Evolutionary conservation across 768 basidiomycete genomes (phyloP), one percentile per base, ranked within the genome.

Genomic region (Amanita fuliginea): DNA sequence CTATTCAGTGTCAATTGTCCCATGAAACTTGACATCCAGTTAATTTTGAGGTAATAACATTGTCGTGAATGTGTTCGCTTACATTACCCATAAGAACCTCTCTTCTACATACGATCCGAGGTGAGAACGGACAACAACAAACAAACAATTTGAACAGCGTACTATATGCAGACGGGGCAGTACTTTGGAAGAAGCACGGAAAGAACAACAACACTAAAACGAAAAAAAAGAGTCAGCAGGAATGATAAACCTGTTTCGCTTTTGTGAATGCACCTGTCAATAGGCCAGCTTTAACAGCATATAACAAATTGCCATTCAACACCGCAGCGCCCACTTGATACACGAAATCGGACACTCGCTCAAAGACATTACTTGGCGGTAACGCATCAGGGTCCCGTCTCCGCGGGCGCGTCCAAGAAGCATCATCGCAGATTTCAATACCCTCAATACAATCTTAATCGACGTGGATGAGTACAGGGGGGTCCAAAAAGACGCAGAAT

Each of bases 351-450:
- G 78, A 71, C 0, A 72, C 51, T 35, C 57, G 63, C 58, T 87
- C 83, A 32, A 85, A 62, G 2, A 54, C 43, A 54, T 85, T 87
- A 2, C 68, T 59, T 0, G 86, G 86, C 0, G 86, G 84, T 0
- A 87, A 61, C 0, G 82, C 84, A 59, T 89, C 86, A 0, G 86
- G 84, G 62, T 89, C 84, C 21, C 86, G 71, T 3, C 73, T 67
- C 13, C 66, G 62, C 1, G 84, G 74, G 30, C 4, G 32, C 32
- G 32, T 32, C 32, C 32, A 32, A 32, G 71, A 55, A 3, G 81
- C 81, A 0, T 87, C 69, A 55, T 85, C 83, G 2, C 68, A 58
- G 33, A 63, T 56, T 30, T 74, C 67, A 9, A 80, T 62, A 6
- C 83, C 82, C 52, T 80, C 79, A 44, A 86, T 78, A 3, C 65